Conservation (phyloP, 352 stramenopile genomes). For the Globisporangium heterothallicum region DNA sequence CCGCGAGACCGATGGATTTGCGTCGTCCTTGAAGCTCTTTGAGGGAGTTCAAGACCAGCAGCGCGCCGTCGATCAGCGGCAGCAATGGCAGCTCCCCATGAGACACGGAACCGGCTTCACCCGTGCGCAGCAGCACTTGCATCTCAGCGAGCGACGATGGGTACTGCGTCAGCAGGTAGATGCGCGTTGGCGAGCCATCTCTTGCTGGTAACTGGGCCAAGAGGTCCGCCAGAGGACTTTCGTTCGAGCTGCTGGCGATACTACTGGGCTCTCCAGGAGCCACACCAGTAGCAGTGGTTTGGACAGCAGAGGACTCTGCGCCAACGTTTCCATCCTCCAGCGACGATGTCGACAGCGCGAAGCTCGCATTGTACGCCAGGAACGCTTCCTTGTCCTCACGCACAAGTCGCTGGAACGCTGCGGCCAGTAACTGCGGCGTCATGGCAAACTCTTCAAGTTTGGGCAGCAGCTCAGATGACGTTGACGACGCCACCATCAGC, state of each 20-base stretch:
- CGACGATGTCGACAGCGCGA: neutral
- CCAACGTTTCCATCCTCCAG: neutral
- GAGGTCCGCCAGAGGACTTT: neutral
- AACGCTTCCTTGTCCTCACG: slow-evolving; percentile 36
- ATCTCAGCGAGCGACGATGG: slow-evolving; percentile 43
- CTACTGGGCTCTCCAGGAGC: neutral
- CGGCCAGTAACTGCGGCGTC: slow-evolving; percentile 28
- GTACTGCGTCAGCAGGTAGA: slow-evolving; percentile 64
- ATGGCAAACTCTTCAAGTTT: slow-evolving; percentile 7
- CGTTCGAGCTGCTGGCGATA: neutral
- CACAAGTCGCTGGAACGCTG: slow-evolving; percentile 50
- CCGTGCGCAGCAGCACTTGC: slow-evolving; percentile 32
- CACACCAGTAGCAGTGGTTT: no score
- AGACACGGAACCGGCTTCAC: slow-evolving; percentile 20
- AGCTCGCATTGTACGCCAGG: neutral
- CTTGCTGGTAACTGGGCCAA: neutral
- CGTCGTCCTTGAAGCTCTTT: slow-evolving; percentile 13
- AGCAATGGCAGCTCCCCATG: slow-evolving; percentile 26
- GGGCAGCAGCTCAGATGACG: neutral
- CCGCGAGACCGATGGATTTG: neutral
- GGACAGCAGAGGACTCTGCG: no score
- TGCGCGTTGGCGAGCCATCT: slow-evolving; percentile 17
- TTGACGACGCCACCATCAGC: neutral
- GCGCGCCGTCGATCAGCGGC: slow-evolving; percentile 50
- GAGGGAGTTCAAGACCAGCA: slow-evolving; percentile 35